These are phyloP conservation scores for Tolypocladium guangdongense DNA, from an alignment of 2,329 filamentous ascomycete genomes.

Conservation along the genomic window DNA sequence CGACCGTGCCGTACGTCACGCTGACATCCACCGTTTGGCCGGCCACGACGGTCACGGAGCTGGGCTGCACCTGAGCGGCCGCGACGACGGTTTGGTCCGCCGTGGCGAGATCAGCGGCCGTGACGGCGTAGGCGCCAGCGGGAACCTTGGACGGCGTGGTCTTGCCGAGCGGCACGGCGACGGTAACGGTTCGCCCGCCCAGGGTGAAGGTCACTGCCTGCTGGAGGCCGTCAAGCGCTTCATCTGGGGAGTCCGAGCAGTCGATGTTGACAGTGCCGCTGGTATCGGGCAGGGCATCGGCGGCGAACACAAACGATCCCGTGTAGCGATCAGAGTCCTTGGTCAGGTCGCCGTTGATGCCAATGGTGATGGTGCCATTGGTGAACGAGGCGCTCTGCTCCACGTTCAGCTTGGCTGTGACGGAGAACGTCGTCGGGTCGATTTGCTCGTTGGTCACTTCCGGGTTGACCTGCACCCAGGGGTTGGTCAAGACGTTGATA, in stretches of 20 bases:
- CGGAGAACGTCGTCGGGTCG: not conserved
- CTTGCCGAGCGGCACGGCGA: not conserved
- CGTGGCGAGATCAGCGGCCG: not conserved
- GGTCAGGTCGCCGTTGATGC: constrained; percentile 1
- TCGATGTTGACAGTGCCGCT: not conserved
- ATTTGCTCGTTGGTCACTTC: not conserved
- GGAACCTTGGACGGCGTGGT: not conserved
- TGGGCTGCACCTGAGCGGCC: not conserved
- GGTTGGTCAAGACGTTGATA: not conserved
- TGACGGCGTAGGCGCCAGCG: not conserved
- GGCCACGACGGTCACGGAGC: not conserved
- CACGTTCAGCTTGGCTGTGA: not conserved
- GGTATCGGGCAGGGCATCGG: not conserved
- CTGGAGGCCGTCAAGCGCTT: not conserved
- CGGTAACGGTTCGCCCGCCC: not conserved
- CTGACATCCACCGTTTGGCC: not conserved
- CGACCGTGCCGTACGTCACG: not conserved
- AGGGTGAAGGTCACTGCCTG: not conserved
- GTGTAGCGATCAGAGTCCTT: not conserved
- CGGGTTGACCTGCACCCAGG: not conserved
- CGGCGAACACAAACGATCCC: not conserved
- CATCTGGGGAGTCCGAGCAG: not conserved
- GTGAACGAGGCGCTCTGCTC: not conserved
- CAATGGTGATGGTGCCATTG: not conserved
- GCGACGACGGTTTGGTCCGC: not conserved